These are phyloP conservation scores for Ophiocordyceps robertsii DNA, from an alignment of 2,329 filamentous ascomycete species.

Conservation along the genomic window DNA sequence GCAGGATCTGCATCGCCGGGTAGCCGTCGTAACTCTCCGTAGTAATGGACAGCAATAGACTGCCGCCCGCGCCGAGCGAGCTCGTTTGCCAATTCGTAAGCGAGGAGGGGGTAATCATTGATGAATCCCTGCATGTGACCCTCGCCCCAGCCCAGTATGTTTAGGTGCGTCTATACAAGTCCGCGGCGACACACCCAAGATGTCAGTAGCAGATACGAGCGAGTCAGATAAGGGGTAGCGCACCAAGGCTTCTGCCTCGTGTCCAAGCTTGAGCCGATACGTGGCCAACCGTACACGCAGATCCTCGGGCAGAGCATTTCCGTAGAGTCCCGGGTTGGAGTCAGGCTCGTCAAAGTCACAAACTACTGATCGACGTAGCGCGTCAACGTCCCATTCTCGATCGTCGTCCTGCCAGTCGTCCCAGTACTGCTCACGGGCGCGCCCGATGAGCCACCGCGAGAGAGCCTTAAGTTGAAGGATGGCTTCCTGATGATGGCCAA, in stretches of 20 bases:
- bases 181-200: not conserved
- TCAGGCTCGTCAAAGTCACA: conserved; percentile 43
- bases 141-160: conserved; percentile 55
- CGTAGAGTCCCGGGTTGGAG: conserved; percentile 49
- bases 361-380: conserved; percentile 51
- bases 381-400: conserved; percentile 73
- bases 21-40: conserved; percentile 37
- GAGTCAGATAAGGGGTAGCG: not conserved
- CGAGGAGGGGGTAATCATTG: conserved; percentile 63
- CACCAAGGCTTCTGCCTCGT: conserved; percentile 62
- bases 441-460: conserved; percentile 70
- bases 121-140: conserved; percentile 30
- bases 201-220: not conserved
- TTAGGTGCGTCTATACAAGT: conserved; percentile 44
- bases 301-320: conserved; percentile 62
- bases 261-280: conserved; percentile 61
- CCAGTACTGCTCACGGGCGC: conserved; percentile 65
- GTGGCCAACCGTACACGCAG: conserved; percentile 73
- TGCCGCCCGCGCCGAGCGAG: conserved; percentile 19
- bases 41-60: conserved; percentile 36
- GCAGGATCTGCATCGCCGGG: conserved; percentile 36
- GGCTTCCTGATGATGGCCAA: conserved; percentile 50
- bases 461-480: conserved; percentile 57
- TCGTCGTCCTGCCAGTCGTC: conserved; percentile 59
- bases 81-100: conserved; percentile 49